Base-by-base conservation (phyloP, 2,329 filamentous ascomycete genomes). In the Botrytis fabae region DNA sequence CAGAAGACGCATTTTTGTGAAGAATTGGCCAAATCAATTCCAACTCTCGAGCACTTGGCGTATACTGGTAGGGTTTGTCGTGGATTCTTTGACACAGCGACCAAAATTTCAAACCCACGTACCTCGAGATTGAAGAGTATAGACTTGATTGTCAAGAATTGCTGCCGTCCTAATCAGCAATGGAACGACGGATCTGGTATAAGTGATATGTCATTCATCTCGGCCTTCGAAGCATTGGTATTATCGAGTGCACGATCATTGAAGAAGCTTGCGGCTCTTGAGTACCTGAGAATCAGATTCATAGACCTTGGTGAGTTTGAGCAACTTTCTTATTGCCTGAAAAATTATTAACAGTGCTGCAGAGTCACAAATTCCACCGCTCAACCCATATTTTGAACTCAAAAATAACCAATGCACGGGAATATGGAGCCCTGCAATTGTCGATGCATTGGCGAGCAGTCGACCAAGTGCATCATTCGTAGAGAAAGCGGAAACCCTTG, bases 31-130 rank as follows among this genome's bases (percentile, higher is more conserved):
- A 84, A 85, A 57, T 85, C 90, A 0, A 84, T 89, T 1, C 89
- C 88, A 1, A 85, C 85, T 0, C 82, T 94, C 28, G 90, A 93
- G 79, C 89, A 91, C 74, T 84, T 94, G 63, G 87, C 89, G 0
- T 94, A 92, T 79, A 93, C 91, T 0, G 92, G 92, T 4, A 89
- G 92, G 73, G 84, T 93, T 35, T 94, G 92, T 78, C 87, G 89
- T 72, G 83, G 84, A n/a, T 89, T 93, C 74, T 94, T 94, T 78
- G 87, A 89, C 63, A 81, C 85, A 48, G 86, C 89, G 8, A 84
- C 86, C n/a, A 82, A 83, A 62, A 82, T 84, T 44, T 85, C 85
- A 46, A 84, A 87, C 75, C 81, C 85, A 59, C 81, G 85, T 61
- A 82, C 84, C 25, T 84, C 78, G 1, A 69, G 75, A 51, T 85